Evolutionary conservation across 208 protist species (phyloP), one percentile per base, ranked within the genome.

Genomic region (Crithidia mellificae): DNA sequence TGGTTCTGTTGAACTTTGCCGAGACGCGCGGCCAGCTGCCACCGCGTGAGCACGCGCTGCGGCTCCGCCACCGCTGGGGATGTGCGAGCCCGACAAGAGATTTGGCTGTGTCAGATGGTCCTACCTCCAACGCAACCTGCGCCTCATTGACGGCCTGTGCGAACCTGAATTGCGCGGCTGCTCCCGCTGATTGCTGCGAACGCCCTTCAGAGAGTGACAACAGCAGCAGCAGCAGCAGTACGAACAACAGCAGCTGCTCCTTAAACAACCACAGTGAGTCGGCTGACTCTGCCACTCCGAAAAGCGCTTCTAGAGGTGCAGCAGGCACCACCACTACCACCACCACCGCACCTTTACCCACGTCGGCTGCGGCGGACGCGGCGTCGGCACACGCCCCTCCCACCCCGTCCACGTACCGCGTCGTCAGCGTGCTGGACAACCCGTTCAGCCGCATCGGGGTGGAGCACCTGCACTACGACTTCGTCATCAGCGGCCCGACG

Each of bases 371-470:
- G n/a, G n/a, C n/a, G n/a, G n/a, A n/a, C n/a, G n/a, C n/a, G n/a
- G n/a, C n/a, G n/a, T 38, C 34, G 34, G 11, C 34, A 5, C 34
- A 15, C 24, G 19, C 44, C 6, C 52, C 59, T 2, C 68, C 61
- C 22, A 68, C 58, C 11, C 43, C 58, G 0, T 63, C 22, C 14
- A 65, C 51, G 24, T 77, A 77, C 61, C 59, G 51, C 49, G 72
- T 70, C 36, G 53, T 78, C 3, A 63, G 56, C 47, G 20, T 39
- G 3, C 46, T 78, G 24, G 72, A 74, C 67, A 83, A 78, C 72
- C 77, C 77, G 2, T 78, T 83, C 53, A 79, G 67, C 14, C 66
- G 73, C 46, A 67, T 72, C 20, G 77, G 55, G 0, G 63, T 71
- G 2, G 51, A 59, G 34, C 47, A 68, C 24, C 51, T 72, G 56